These are phyloP conservation scores for Drechslerella dactyloides DNA, from an alignment of 2,329 filamentous ascomycete species.

Conservation along the genomic window DNA sequence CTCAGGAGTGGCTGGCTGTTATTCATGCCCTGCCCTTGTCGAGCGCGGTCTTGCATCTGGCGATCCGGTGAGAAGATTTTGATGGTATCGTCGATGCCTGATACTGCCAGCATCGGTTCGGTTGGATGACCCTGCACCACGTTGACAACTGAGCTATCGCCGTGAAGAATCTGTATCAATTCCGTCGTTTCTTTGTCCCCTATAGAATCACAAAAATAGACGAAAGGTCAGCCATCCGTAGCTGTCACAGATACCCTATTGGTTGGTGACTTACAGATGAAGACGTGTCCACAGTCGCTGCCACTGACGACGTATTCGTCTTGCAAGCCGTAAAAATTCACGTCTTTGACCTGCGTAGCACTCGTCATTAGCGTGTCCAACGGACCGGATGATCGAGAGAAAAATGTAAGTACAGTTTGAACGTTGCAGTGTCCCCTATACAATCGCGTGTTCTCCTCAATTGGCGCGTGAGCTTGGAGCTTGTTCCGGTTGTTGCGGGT, in stretches of 20 bases:
- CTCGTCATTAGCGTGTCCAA: slow-evolving; percentile 34
- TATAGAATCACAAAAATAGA: slow-evolving; percentile 11
- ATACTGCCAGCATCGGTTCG: slow-evolving; percentile 70
- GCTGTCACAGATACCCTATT: slow-evolving; percentile 30
- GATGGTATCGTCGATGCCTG: slow-evolving; percentile 72
- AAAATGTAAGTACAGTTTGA: slow-evolving; percentile 60
- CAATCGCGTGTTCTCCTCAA: slow-evolving; percentile 61
- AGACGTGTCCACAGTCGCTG: slow-evolving; percentile 70
- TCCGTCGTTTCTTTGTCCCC: slow-evolving; percentile 67
- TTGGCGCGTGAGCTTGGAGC: slow-evolving; percentile 41
- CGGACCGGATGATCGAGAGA: slow-evolving; percentile 12
- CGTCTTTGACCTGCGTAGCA: slow-evolving; percentile 65
- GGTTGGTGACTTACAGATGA: slow-evolving; percentile 63
- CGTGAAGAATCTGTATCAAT: slow-evolving; percentile 70
- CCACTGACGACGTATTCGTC: slow-evolving; percentile 74
- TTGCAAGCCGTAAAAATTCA: slow-evolving; percentile 71
- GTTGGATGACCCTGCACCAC: slow-evolving; percentile 70
- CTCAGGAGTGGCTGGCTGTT: slow-evolving; percentile 63
- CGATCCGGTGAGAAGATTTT: slow-evolving; percentile 71
- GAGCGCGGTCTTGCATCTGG: slow-evolving; percentile 66
- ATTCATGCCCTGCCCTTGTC: slow-evolving; percentile 65
- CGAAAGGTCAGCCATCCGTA: slow-evolving; percentile 26
- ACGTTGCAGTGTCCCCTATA: slow-evolving; percentile 72
- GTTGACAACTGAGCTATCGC: slow-evolving; percentile 73
- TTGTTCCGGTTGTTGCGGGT: slow-evolving; percentile 44